Evolutionary conservation across 202 grass and related monocot species (phyloP).

Genomic region (Eragrostis tef): DNA sequence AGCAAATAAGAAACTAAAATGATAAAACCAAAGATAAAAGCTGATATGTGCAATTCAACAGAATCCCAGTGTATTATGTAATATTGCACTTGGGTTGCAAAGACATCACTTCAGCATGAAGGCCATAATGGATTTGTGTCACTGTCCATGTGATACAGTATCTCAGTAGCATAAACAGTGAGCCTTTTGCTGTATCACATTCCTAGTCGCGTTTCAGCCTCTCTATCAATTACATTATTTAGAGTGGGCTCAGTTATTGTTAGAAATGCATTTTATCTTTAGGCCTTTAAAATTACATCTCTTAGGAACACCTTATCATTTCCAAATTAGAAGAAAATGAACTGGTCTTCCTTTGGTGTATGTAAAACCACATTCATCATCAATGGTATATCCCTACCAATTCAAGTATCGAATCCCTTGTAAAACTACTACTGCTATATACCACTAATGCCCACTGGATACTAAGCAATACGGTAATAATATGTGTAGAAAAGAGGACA

Average conservation of each 20-base stretch:
- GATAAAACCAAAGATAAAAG: constrained; percentile 24
- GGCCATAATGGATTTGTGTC: no score
- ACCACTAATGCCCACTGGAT: constrained; percentile 13
- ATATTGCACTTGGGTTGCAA: neutral
- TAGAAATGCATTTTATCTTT: neutral
- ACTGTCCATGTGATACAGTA: no score
- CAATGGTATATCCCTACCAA: neutral
- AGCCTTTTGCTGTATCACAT: neutral
- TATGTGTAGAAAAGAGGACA: constrained; percentile 2
- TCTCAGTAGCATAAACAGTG: neutral
- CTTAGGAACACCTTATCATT: neutral
- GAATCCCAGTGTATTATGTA: neutral
- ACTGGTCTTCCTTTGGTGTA: neutral
- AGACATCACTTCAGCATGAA: neutral
- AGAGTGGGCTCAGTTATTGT: neutral
- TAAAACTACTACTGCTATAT: neutral
- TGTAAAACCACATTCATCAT: neutral
- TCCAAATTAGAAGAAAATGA: neutral
- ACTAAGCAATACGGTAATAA: constrained; percentile 30
- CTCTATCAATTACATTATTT: neutral
- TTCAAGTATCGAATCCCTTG: neutral
- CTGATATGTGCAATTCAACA: neutral
- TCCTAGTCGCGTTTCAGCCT: neutral
- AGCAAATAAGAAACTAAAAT: constrained; percentile 20
- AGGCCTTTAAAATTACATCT: neutral